phyloP scores from a whole-genome alignment of 257 asterid genomes.

The Striga asiatica region DNA sequence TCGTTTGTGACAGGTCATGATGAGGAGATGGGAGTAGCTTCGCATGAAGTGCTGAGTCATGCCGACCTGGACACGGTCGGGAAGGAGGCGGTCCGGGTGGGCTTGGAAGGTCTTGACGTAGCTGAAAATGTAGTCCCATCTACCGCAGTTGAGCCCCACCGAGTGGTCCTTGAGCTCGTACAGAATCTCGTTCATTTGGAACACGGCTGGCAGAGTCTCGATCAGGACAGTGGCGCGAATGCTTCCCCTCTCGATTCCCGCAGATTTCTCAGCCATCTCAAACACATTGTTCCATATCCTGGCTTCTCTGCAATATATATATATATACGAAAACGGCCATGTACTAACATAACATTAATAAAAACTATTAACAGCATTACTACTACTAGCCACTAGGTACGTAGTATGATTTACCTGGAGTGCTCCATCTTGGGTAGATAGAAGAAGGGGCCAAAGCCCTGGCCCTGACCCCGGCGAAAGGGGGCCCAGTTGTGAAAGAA shows the following conservation, averaged over 20 bases:
- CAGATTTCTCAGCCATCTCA: constrained; percentile 58
- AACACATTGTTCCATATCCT: constrained; percentile 84
- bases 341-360: too few relatives aligned
- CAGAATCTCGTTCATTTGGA: constrained; percentile 87
- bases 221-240: constrained; percentile 88
- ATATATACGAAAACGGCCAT: too few relatives aligned
- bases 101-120: constrained; percentile 84
- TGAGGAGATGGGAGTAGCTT: constrained; percentile 79
- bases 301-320: constrained; percentile 96
- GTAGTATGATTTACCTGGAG: constrained; percentile 35
- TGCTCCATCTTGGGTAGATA: constrained; percentile 96
- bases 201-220: constrained; percentile 94
- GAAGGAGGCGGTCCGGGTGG: constrained; percentile 76
- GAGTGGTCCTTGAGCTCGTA: constrained; percentile 81
- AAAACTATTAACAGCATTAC: too few relatives aligned
- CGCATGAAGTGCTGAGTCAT: constrained; percentile 90
- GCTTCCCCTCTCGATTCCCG: constrained; percentile 72
- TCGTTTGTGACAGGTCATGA: constrained; percentile 74
- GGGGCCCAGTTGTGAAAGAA: constrained; percentile 62
- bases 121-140: constrained; percentile 99
- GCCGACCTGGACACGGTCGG: constrained; percentile 85
- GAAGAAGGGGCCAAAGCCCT: constrained; percentile 84
- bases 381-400: too few relatives aligned
- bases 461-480: constrained; percentile 59
- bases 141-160: constrained; percentile 78